phyloP scores from a whole-genome alignment of 495 filamentous ascomycete species.

The Penicillium goetzii region DNA sequence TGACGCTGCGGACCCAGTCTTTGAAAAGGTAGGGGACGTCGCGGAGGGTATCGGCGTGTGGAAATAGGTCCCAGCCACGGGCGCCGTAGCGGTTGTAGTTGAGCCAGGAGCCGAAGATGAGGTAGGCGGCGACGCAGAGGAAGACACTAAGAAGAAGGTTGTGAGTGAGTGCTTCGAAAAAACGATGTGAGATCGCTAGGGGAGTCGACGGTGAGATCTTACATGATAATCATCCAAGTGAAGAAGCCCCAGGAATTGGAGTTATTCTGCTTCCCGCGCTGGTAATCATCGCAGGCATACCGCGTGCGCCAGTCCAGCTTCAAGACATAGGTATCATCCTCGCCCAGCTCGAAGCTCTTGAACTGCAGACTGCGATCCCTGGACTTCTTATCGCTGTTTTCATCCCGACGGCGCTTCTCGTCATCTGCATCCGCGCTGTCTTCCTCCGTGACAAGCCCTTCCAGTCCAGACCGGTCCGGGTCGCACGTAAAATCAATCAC shows the following conservation, averaged over 20 bases:
- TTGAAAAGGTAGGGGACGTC: conserved; percentile 91
- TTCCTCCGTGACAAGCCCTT: conserved; percentile 55
- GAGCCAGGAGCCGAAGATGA: conserved; percentile 98
- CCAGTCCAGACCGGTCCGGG: conserved; percentile 65
- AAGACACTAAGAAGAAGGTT: conserved; percentile 61
- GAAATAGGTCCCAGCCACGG: conserved; percentile 92
- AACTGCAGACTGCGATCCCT: conserved; percentile 67
- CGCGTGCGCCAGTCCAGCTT: conserved; percentile 83
- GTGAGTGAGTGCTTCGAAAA: conserved; percentile 1
- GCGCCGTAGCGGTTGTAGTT: conserved; percentile 98
- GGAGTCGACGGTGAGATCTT: conserved; percentile 42
- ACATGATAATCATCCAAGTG: conserved; percentile 97
- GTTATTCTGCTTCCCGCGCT: conserved; percentile 47
- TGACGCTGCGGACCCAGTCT: conserved; percentile 77
- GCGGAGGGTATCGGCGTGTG: conserved; percentile 88
- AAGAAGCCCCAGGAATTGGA: conserved; percentile 83
- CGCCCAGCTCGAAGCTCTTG: conserved; percentile 63
- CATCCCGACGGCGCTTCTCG: conserved; percentile 29
- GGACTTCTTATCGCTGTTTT: conserved; percentile 20
- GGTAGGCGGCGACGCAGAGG: conserved; percentile 81
- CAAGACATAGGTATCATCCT: conserved; percentile 58
- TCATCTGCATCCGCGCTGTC: conserved; percentile 35
- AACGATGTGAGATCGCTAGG: neutral
- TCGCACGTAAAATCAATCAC: conserved; percentile 88
- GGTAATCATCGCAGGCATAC: conserved; percentile 72